These are phyloP conservation scores for Globisporangium camurandrum DNA, from an alignment of 352 stramenopile genomes.

Conservation along the genomic window DNA sequence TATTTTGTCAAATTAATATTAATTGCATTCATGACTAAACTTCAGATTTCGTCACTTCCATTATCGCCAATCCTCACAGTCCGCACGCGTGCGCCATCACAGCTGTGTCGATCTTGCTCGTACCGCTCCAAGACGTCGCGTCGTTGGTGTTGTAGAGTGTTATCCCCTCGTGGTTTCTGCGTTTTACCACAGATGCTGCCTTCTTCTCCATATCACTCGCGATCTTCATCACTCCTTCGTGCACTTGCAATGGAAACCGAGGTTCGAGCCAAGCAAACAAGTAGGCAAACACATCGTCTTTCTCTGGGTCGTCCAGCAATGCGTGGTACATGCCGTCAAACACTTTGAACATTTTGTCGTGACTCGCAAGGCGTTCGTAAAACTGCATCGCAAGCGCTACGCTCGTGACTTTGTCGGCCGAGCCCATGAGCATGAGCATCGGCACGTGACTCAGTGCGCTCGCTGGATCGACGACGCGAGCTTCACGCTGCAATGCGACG, in stretches of 20 bases:
- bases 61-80: too few relatives aligned
- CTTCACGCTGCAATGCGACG: slow-evolving; percentile 19
- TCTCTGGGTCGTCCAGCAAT: slow-evolving; percentile 56
- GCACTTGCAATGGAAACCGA: slow-evolving; percentile 31
- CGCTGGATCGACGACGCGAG: slow-evolving; percentile 21
- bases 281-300: slow-evolving; percentile 34
- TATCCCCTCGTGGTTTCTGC: too few relatives aligned
- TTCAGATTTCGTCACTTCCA: too few relatives aligned
- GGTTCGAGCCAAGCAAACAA: slow-evolving; percentile 37
- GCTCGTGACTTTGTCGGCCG: slow-evolving; percentile 42
- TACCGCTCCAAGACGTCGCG: too few relatives aligned
- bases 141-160: too few relatives aligned
- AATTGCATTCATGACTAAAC: too few relatives aligned
- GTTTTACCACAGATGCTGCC: too few relatives aligned
- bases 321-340: slow-evolving; percentile 47
- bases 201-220: too few relatives aligned
- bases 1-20: too few relatives aligned
- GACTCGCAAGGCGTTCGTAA: slow-evolving; percentile 22
- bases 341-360: slow-evolving; percentile 53
- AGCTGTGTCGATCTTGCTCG: too few relatives aligned
- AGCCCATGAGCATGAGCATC: slow-evolving; percentile 32
- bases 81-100: too few relatives aligned
- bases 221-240: too few relatives aligned
- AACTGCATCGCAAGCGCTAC: slow-evolving; percentile 38
- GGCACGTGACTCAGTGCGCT: slow-evolving; percentile 21